phyloP scores from a whole-genome alignment of 225 moss, liverwort and hornwort genomes.

The Pseudisothecium myosuroides region DNA sequence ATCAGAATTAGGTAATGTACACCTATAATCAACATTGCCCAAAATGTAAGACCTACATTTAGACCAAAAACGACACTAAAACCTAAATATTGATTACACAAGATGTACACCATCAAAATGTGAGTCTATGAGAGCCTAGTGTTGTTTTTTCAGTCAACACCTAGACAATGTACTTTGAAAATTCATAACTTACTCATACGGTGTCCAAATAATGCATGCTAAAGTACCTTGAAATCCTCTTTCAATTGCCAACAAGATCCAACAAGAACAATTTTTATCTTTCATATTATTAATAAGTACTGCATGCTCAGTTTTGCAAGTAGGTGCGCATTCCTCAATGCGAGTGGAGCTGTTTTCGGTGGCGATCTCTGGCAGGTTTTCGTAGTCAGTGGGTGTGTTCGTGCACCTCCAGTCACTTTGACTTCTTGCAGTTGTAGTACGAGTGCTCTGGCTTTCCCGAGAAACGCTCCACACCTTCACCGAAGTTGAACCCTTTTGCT shows the following conservation, averaged over 20 bases:
- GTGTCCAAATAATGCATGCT: not conserved
- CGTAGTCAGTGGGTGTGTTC: not conserved
- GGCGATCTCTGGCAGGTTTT: not conserved
- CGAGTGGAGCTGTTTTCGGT: not conserved
- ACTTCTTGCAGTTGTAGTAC: not conserved
- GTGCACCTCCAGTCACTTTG: not conserved
- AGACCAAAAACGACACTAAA: not conserved
- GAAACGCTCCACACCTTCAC: not conserved
- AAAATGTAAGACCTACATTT: not conserved
- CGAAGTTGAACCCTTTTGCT: not conserved
- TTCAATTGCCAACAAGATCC: no score
- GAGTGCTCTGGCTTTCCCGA: not conserved
- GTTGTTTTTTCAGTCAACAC: rapidly evolving
- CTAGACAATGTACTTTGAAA: no score
- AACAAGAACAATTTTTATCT: not conserved
- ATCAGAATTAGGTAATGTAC: no score
- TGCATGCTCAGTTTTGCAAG: not conserved
- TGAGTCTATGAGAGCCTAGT: not conserved
- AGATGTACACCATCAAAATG: not conserved
- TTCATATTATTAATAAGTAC: no score
- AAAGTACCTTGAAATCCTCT: no score
- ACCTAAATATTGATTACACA: not conserved
- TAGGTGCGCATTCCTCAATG: not conserved
- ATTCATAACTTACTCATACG: not conserved
- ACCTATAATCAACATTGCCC: not conserved